phyloP scores from a whole-genome alignment of 371 early-diverging fungal genomes.

The Apophysomyces trapeziformis region DNA sequence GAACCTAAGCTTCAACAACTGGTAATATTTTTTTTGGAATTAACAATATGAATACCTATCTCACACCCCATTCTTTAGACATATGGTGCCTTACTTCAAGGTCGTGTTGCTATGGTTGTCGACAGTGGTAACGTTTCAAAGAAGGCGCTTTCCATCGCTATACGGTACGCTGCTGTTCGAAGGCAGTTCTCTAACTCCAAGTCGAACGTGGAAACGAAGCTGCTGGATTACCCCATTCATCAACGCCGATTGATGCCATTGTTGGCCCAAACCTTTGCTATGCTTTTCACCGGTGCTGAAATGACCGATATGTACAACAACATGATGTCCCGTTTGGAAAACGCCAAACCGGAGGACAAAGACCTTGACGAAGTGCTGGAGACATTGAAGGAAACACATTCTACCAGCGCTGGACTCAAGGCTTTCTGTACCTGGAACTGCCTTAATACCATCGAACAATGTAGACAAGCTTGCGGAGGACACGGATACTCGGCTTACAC shows the following conservation, averaged over 20 bases:
- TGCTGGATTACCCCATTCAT: constrained; percentile 91
- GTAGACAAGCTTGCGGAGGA: constrained; percentile 90
- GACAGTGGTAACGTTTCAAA: constrained; percentile 89
- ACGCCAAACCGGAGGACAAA: constrained; percentile 67
- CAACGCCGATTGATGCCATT: constrained; percentile 92
- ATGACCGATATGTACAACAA: constrained; percentile 76
- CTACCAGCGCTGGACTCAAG: constrained; percentile 92
- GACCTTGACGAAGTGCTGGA: constrained; percentile 73
- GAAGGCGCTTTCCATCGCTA: constrained; percentile 90
- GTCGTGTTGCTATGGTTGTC: constrained; percentile 89
- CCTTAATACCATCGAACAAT: constrained; percentile 86
- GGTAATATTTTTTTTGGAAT: constrained; percentile 18
- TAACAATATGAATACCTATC: not conserved
- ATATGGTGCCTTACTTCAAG: constrained; percentile 90
- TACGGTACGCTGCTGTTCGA: constrained; percentile 91
- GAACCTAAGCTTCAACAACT: constrained; percentile 65
- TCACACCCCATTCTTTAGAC: constrained; percentile 55
- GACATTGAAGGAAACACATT: constrained; percentile 89
- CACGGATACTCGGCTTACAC: constrained; percentile 94
- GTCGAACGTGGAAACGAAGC: constrained; percentile 76
- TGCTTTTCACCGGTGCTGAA: constrained; percentile 89
- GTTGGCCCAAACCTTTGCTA: constrained; percentile 89
- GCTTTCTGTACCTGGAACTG: constrained; percentile 95
- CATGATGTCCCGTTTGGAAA: constrained; percentile 77
- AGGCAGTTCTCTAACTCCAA: constrained; percentile 77